phyloP scores from a whole-genome alignment of 2,329 filamentous ascomycete genomes.

The Talaromyces islandicus region DNA sequence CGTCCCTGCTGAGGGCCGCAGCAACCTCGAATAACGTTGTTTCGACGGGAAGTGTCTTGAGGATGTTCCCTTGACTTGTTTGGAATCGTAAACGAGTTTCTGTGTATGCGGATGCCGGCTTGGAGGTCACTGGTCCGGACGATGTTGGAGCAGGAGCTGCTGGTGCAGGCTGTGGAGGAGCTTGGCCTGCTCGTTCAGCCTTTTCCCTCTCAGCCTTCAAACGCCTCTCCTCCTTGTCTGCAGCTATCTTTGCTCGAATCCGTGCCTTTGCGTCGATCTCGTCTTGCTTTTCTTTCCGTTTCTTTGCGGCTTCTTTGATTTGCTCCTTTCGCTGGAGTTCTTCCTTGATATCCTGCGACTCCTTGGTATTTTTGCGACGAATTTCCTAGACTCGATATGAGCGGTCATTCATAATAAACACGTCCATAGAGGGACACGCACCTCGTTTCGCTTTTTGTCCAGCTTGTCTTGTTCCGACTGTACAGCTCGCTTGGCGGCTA shows the following conservation, averaged over 20 bases:
- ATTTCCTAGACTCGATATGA: conserved; percentile 44
- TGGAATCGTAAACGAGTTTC: conserved; percentile 80
- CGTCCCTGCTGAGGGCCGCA: conserved; percentile 65
- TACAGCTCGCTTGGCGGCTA: conserved; percentile 65
- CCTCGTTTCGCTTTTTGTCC: conserved; percentile 80
- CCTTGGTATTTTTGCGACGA: conserved; percentile 81
- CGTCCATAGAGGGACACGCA: conserved; percentile 27
- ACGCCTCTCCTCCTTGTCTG: conserved; percentile 83
- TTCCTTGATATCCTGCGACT: conserved; percentile 84
- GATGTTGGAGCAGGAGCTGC: conserved; percentile 29
- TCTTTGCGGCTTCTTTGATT: conserved; percentile 81
- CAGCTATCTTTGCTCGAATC: conserved; percentile 89
- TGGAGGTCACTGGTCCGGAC: conserved; percentile 47
- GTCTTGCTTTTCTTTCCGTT: conserved; percentile 79
- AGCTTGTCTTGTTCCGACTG: conserved; percentile 70
- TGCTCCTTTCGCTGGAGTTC: conserved; percentile 82
- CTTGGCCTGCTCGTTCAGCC: conserved; percentile 73
- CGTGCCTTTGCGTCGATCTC: conserved; percentile 81
- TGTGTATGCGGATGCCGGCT: conserved; percentile 65
- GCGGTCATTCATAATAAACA: background rate
- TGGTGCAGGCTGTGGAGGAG: conserved; percentile 43
- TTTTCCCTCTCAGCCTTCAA: conserved; percentile 80
- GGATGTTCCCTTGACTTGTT: conserved; percentile 66
- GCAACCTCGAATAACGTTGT: conserved; percentile 92
- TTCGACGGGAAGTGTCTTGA: conserved; percentile 82